Base-by-base conservation (phyloP, 1,284 basidiomycete genomes). In the Fistulinella cinereoalba region DNA sequence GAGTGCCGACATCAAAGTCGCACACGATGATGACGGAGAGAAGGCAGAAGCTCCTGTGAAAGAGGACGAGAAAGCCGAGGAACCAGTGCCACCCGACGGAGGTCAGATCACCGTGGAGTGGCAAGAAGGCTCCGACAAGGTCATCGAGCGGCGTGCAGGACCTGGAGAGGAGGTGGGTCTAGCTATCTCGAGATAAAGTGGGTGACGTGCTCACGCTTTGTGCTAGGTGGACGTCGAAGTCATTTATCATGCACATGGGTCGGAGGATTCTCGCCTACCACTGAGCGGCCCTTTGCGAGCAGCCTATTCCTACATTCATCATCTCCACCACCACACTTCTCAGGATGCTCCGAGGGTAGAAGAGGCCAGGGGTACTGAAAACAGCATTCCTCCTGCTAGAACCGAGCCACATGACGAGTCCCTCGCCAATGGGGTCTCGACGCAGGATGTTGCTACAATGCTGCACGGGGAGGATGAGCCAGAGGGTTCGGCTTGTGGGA, bases 121-220 rank as follows among this genome's bases (percentile, higher is more conserved):
- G 19, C 54, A 73, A 55, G 86, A 92, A 61, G 89, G 88, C 4
- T 67, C 73, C 29, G 76, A 88, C 60, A 71, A 75, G 31, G 66
- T 94, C 32, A 27, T 67, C 3, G 61, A 64, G 33, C 44, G 41
- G 16, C 61, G 55, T n/a, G 47, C 34, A 29, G 61, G 59, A 6
- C 63, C 63, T n/a, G 65, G 66, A 37, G 51, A 61, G 48, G 62
- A 65, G 48, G 62, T 65, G 40, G 27, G 48, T 46, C 7, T 9
- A n/a, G 22, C 24, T 23, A 34, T 22, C 13, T 43, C 18, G 29
- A 33, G 33, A 5, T 19, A 6, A 6, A 37, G 13, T 22, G 25
- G 18, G 39, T 6, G 43, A 23, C 16, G 24, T 49, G 47, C 52
- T 65, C 34, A 64, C 18, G 41, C 24, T 33, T 22, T 4, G 15